Evolutionary conservation across 2,329 filamentous ascomycete species (phyloP).

Genomic region (Furcasterigmium furcatum): DNA sequence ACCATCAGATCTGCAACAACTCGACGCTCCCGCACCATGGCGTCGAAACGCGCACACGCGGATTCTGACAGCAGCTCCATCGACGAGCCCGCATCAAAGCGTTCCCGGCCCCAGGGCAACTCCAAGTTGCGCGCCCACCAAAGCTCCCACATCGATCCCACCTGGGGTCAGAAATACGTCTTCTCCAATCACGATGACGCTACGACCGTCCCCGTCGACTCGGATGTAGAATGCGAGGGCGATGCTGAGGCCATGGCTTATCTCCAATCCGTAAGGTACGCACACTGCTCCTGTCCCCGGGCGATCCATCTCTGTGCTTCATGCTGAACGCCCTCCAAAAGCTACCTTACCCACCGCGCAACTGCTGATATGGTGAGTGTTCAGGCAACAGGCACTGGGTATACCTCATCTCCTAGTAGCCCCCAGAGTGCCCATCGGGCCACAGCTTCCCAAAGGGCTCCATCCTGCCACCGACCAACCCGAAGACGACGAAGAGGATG

Average conservation of each 20-base stretch:
- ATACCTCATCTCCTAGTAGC: conserved; percentile 72
- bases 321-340: conserved; percentile 20
- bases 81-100: conserved; percentile 16
- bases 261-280: conserved; percentile 68
- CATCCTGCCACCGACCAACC: conserved; percentile 25
- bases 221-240: conserved; percentile 65
- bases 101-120: conserved; percentile 17
- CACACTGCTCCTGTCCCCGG: conserved; percentile 6
- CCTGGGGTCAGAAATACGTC: conserved; percentile 69
- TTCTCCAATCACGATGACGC: conserved; percentile 60
- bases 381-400: conserved; percentile 69
- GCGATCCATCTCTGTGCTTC: conserved; percentile 7
- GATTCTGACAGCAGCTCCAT: conserved; percentile 23
- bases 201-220: conserved; percentile 41
- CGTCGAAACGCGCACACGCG: conserved; percentile 28
- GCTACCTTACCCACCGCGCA: background rate
- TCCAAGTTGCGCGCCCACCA: conserved; percentile 34
- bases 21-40: no score
- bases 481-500: conserved; percentile 22
- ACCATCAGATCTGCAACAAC: no score
- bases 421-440: conserved; percentile 49
- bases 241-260: conserved; percentile 68
- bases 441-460: conserved; percentile 41
- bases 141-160: conserved; percentile 52
- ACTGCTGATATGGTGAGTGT: conserved; percentile 49